Base-by-base conservation (phyloP, 768 basidiomycete species). In the Tubosaeta sp. region DNA sequence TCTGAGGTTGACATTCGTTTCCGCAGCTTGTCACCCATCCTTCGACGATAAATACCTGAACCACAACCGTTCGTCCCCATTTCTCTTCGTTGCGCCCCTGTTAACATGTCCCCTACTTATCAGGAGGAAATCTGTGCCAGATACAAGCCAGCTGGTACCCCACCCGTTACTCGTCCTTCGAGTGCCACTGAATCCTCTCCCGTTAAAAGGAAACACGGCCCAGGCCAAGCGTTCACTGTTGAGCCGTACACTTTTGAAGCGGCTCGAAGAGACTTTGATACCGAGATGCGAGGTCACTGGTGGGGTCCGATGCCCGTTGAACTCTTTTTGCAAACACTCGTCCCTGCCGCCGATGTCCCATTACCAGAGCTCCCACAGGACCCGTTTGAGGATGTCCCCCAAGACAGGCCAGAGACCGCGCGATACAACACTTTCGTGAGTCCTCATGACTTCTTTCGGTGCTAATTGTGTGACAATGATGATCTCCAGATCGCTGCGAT, bases 221-320 rank as follows among this genome's bases (percentile, higher is more conserved):
- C 46, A 11, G 19, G 44, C 35, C 14, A 37, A 29, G 16, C 27
- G 6, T 53, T 33, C 42, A 7, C 27, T 6, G 26, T 32, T 9
- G 29, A 33, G 16, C 2, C 4, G 4, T 5, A n/a, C 27, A 17
- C 39, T 0, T 22, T 34, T 4, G 10, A 46, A 11, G 6, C 35
- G 6, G 45, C 11, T 10, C 37, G 39, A 26, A 6, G n/a, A 17
- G 14, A 8, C 13, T 2, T 53, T 0, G 35, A 16, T 5, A 34
- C 26, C 1, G 53, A 54, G 27, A 54, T 51, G 49, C 16, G 51
- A 16, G 14, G 31, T n/a, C 50, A 16, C 22, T 52, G 45, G 44
- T 29, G 31, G 8, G 51, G 44, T 4, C 14, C 22, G 22, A 22
- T 22, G 22, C 22, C 22, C 3, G 22, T 22, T 22, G 3, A 22